These are phyloP conservation scores for Hypoxylon sp. DNA, from an alignment of 2,329 filamentous ascomycete species.

Conservation along the genomic window DNA sequence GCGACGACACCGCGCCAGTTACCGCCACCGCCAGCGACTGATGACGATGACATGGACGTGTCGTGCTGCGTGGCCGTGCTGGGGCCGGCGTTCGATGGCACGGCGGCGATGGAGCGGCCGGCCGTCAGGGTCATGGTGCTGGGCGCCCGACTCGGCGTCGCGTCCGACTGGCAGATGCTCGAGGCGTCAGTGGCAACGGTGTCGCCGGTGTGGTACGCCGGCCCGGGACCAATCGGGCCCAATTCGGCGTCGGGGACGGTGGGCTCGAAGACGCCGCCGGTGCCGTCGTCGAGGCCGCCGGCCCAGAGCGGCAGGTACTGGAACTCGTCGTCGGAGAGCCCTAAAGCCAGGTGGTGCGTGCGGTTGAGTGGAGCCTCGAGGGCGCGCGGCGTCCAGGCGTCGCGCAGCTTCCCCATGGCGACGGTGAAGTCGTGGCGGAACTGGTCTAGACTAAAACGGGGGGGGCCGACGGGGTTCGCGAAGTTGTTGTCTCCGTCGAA, in stretches of 20 bases:
- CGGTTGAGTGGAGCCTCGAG: conserved; percentile 53
- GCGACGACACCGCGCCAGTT: conserved; percentile 4
- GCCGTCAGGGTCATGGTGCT: conserved; percentile 36
- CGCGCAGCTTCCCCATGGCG: conserved; percentile 27
- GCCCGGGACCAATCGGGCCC: conserved; percentile 50
- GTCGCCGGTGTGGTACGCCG: conserved; percentile 48
- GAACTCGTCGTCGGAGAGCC: conserved; percentile 67
- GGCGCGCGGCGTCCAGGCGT: conserved; percentile 42
- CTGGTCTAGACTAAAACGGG: background rate
- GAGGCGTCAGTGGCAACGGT: conserved; percentile 42
- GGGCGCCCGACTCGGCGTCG: conserved; percentile 13
- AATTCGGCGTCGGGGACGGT: conserved; percentile 47
- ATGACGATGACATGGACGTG: background rate
- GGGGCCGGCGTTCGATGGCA: conserved; percentile 20
- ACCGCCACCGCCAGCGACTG: background rate
- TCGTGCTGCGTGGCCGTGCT: conserved; percentile 18
- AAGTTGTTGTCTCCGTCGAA: background rate
- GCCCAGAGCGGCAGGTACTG: conserved; percentile 75
- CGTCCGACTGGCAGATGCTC: conserved; percentile 32
- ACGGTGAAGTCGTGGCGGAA: conserved; percentile 29
- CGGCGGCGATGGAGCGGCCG: conserved; percentile 35
- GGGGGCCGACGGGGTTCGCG: background rate
- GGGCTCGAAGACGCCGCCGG: conserved; percentile 60
- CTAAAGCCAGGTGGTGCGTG: conserved; percentile 62
- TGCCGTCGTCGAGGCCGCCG: conserved; percentile 65